A percentile compares a stretch with the other conserved stretches of the same genome.
These are phyloP conservation scores for Talaromyces pinophilus DNA, from an alignment of 2,329 filamentous ascomycete species.

Conservation along the genomic window DNA sequence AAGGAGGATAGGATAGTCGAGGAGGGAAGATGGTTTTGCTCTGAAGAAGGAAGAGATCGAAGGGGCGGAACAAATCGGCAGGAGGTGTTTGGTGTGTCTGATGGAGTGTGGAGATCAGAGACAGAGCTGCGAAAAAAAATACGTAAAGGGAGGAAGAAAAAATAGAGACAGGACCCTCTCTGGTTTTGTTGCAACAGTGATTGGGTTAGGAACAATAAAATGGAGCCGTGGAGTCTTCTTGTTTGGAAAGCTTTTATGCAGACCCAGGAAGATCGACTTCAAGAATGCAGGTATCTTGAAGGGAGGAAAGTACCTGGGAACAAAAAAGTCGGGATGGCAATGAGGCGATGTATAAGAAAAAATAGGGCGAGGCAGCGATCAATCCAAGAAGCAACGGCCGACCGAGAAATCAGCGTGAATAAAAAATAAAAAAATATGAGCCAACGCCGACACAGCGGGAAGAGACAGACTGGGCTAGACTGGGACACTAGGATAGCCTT, in stretches of 20 bases:
- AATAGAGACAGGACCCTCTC: constrained; percentile 17
- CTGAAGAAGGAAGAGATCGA: constrained; percentile 18
- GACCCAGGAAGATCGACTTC: neutral
- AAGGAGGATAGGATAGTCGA: constrained; percentile 7
- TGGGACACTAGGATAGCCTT: neutral
- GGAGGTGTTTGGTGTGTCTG: constrained; percentile 9
- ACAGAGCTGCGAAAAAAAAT: constrained; percentile 22
- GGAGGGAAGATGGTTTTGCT: constrained; percentile 13
- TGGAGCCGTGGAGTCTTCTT: constrained; percentile 13
- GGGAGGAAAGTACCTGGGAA: neutral
- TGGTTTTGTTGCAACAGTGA: constrained; percentile 18
- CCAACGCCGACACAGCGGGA: constrained; percentile 7
- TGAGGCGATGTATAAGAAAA: neutral
- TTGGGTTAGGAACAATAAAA: constrained; percentile 22
- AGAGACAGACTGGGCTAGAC: constrained; percentile 12
- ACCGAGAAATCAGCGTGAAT: neutral
- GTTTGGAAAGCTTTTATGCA: neutral
- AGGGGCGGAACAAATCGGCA: constrained; percentile 24
- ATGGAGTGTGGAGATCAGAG: constrained; percentile 19
- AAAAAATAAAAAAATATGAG: neutral
- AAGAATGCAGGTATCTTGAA: constrained; percentile 19
- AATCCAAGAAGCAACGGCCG: neutral
- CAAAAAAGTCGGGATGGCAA: constrained; percentile 3
- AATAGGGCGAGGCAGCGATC: constrained; percentile 11
- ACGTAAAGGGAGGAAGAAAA: constrained; percentile 22